Evolutionary conservation across 2,329 filamentous ascomycete species (phyloP), one percentile per base, ranked within the genome.

Genomic region (Neofusicoccum ribis): DNA sequence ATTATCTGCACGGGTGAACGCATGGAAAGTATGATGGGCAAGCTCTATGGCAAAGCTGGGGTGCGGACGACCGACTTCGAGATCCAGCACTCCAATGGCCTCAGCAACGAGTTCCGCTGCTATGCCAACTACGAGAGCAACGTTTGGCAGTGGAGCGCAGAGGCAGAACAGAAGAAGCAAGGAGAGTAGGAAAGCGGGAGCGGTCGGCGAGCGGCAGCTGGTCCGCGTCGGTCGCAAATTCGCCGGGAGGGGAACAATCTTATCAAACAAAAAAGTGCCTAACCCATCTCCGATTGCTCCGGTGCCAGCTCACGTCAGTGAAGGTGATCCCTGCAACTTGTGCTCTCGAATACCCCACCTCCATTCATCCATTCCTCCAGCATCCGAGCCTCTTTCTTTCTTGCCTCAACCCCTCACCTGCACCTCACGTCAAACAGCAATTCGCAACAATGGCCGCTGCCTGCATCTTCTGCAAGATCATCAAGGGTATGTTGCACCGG

Each of bases 401-500:
- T 3, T 17, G 8, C 34, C n/a, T 39, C 27, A 37, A 3, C 27
- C 43, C 17, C 9, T 15, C 56, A 37, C 31, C 11, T 47, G 14
- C n/a, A 11, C 15, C 15, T 34, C 54, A 17, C 5, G 7, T 11
- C 44, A 41, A 11, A 34, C 23, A 36, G 12, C 23, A 63, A 20
- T 12, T 37, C 12, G 37, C 39, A 59, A 54, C 41, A 51, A 65
- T 65, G 54, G 58, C 87, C 82, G 85, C 89, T 63, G 84, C 89
- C 68, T 99, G 95, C 78, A 92, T 98, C 76, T 99, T 99, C 83
- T 99, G 95, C 86, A 96, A 92, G 80, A 98, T 99, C 77, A 90
- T 99, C 83, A 96, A 96, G 86, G 94, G 94, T 87, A 79, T 62
- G 11, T 31, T n/a, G 44, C 47, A 17, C 8, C 54, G 34, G n/a